Evolutionary conservation across 768 basidiomycete genomes (phyloP).

Genomic region (Psilocybe cubensis): DNA sequence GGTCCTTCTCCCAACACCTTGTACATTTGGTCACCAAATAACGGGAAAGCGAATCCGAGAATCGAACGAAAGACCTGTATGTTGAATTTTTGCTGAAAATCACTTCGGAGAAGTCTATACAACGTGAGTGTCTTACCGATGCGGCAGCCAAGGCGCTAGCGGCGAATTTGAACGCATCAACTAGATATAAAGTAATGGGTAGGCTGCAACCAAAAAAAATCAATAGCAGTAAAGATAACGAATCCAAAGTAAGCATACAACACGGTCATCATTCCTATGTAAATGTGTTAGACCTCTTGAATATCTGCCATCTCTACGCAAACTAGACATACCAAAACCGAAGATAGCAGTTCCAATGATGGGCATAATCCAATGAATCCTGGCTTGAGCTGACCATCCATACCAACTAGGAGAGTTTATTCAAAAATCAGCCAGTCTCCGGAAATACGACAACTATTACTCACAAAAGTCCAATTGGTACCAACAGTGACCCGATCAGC

Average conservation of each 20-base stretch:
- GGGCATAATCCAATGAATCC: slow-evolving; percentile 80
- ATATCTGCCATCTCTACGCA: too few relatives aligned
- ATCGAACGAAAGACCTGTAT: slow-evolving; percentile 50
- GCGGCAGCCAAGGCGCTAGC: slow-evolving; percentile 73
- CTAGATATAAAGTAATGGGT: slow-evolving; percentile 70
- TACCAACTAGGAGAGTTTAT: slow-evolving; percentile 58
- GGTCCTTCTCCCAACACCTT: slow-evolving; percentile 61
- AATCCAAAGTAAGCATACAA: slow-evolving; percentile 41
- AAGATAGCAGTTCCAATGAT: slow-evolving; percentile 65
- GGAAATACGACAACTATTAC: slow-evolving; percentile 23
- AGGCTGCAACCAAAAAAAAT: slow-evolving; percentile 42
- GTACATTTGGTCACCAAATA: slow-evolving; percentile 65
- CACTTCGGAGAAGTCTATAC: not conserved
- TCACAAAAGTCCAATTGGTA: slow-evolving; percentile 73
- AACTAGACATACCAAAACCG: slow-evolving; percentile 41
- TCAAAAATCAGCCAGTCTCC: not conserved
- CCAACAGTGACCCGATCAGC: slow-evolving; percentile 69
- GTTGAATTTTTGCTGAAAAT: not conserved
- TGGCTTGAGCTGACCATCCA: slow-evolving; percentile 75
- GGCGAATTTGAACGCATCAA: slow-evolving; percentile 72
- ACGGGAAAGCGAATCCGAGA: slow-evolving; percentile 51
- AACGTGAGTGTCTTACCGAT: slow-evolving; percentile 44
- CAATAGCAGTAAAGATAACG: slow-evolving; percentile 24
- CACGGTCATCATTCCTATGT: slow-evolving; percentile 52
- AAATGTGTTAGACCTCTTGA: not conserved